Evolutionary conservation across 176 grass and related monocot genomes (phyloP), one percentile per base, ranked within the genome.

Genomic region (Pontederia crassipes): DNA sequence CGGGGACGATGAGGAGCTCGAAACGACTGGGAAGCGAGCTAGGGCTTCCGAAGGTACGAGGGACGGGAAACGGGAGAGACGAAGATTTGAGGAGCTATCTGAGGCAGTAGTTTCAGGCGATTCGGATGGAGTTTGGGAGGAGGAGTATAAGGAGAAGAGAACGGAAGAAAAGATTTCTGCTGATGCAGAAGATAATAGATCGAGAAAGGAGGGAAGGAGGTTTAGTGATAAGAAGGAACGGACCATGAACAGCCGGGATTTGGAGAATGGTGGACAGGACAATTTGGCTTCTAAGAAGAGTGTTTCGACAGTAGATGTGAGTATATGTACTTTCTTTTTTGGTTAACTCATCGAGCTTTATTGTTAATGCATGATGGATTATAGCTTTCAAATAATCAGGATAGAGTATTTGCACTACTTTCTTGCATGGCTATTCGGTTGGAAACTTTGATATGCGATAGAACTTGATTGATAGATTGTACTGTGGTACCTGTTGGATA

Each of bases 251-350:
- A 64, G 32, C 8, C 68, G 68, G 46, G 73, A 79, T 16, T 45
- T 59, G 0, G 15, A 16, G n/a, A 20, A 69, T 32, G 83, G 83
- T 61, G 79, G 76, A 45, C 58, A 59, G 50, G 77, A 71, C 1
- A 75, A 72, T 59, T 74, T 16, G 11, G 2, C 17, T 29, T 49
- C 29, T 10, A 5, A 68, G 50, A 55, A 55, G 65, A 27, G 65
- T 16, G 82, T 71, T 54, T 64, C 54, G 0, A 28, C 16, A 9
- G 66, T 52, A 47, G 70, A 95, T 80, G 89, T 89, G 73, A 89
- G 85, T 79, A 65, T 67, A 58, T 46, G 15, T 24, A 59, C 46
- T 11, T 24, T 24, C 20, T 24, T 24, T 24, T 24, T 24, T 24
- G 20, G 20, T 24, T 24, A 24, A 24, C 20, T 24, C 20, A 24